Evolutionary conservation across 179 eudicot genomes (phyloP).

Genomic region (Carnegiea gigantea): DNA sequence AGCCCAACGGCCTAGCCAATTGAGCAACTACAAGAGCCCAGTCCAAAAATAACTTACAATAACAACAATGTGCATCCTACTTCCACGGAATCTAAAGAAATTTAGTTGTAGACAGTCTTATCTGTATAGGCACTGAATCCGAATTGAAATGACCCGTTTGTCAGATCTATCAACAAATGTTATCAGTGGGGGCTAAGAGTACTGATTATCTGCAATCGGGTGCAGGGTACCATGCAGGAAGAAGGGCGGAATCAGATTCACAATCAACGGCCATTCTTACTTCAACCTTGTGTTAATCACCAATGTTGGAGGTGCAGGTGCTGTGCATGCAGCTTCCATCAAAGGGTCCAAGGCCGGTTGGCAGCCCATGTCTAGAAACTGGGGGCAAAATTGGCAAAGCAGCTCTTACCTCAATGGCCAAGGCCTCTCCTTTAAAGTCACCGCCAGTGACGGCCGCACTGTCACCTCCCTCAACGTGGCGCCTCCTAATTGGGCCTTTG

Average conservation of each 20-base stretch:
- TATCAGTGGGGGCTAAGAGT: neutral
- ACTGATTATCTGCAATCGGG: neutral
- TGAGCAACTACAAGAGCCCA: no score
- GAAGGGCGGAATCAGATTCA: slow-evolving; percentile 49
- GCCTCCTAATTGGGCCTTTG: slow-evolving; percentile 44
- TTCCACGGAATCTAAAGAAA: no score
- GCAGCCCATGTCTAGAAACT: slow-evolving; percentile 48
- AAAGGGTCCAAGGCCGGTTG: slow-evolving; percentile 44
- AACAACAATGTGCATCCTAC: no score
- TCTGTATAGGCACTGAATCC: no score
- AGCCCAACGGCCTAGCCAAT: no score
- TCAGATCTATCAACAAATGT: neutral
- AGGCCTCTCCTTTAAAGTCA: slow-evolving; percentile 40
- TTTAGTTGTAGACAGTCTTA: no score
- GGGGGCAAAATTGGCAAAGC: slow-evolving; percentile 60
- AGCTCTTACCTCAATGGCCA: slow-evolving; percentile 45
- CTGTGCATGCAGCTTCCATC: slow-evolving; percentile 41
- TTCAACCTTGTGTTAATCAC: slow-evolving; percentile 50
- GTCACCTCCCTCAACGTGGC: slow-evolving; percentile 40
- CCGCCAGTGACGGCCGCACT: slow-evolving; percentile 44
- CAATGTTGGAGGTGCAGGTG: slow-evolving; percentile 54
- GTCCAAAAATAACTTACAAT: no score
- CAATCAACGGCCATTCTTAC: slow-evolving; percentile 56
- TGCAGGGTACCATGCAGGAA: slow-evolving; percentile 46
- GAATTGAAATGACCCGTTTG: no score